These are phyloP conservation scores for Leishmania lainsoni DNA, from an alignment of 208 protist species.

Conservation along the genomic window DNA sequence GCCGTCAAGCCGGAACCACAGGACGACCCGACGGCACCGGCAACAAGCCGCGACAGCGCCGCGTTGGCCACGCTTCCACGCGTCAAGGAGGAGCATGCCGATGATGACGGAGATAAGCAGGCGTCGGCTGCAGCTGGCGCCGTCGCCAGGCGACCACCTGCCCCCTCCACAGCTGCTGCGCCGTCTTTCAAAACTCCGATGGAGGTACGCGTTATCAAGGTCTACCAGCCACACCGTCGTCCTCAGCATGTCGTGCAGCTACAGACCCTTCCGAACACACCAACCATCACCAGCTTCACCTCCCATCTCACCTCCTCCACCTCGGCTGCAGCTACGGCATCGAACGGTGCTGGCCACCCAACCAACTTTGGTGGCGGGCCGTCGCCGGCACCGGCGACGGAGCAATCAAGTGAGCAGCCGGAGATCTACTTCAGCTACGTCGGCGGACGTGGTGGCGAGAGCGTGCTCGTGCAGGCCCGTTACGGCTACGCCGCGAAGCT, in stretches of 20 bases:
- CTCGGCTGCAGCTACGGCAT: neutral
- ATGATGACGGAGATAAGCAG: neutral
- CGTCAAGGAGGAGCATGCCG: conserved; percentile 29
- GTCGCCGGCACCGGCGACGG: conserved; percentile 17
- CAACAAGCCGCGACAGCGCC: conserved; percentile 1
- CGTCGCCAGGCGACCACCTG: conserved; percentile 10
- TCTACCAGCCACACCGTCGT: conserved; percentile 61
- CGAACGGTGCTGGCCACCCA: neutral
- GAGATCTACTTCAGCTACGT: conserved; percentile 70
- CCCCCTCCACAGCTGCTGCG: neutral
- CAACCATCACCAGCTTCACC: conserved; percentile 54
- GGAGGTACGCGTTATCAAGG: conserved; percentile 44
- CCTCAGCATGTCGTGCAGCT: conserved; percentile 63
- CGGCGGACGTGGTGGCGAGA: conserved; percentile 66
- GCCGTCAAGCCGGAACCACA: conserved; percentile 24
- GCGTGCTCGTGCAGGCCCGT: conserved; percentile 61
- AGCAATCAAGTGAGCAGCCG: conserved; percentile 35
- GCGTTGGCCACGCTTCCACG: conserved; percentile 13
- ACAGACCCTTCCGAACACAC: conserved; percentile 74
- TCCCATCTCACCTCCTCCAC: conserved; percentile 34
- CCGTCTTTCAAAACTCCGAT: conserved; percentile 10
- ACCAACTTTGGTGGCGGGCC: neutral
- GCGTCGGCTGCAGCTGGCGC: neutral
- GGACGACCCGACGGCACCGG: conserved; percentile 15
- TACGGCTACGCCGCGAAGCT: conserved; percentile 76